Evolutionary conservation across 129 eudicot genomes (phyloP), one percentile per base, ranked within the genome.

Genomic region (Escallonia rubra): DNA sequence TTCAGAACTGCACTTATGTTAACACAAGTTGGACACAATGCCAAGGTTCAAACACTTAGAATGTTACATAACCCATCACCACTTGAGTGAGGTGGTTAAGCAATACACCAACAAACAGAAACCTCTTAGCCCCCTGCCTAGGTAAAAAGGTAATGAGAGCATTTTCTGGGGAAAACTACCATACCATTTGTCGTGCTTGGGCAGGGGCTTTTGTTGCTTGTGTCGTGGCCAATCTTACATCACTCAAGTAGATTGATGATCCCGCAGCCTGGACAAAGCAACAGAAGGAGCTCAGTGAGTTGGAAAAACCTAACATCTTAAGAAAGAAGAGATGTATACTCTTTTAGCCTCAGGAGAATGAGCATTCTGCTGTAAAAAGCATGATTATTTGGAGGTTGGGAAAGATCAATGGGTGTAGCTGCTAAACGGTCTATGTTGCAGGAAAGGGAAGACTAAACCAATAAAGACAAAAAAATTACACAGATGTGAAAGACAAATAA

Each of bases 161-260:
- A 11, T 3, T 45, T 63, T 39, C 48, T 13, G 14, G 59, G 55
- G 45, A 56, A 74, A 53, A 44, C 43, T 38, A 64, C 7, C 39
- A 57, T 82, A 90, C 97, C 90, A 70, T 84, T 78, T 84, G 66
- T 6, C 82, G 87, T 41, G 82, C 82, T 79, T 87, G 95, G 51
- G 91, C 80, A 70, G 92, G 89, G 51, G 87, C 80, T 68, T 78
- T 81, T 57, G 34, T 23, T 23, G 80, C 83, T 77, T 83, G 87
- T 41, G 83, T 79, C 56, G 94, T 76, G 9, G 72, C 58, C 61
- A 69, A 72, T 68, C 96, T 81, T 45, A 71, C 73, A 55, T 69
- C 71, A 59, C 64, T 52, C 60, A 73, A 61, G 45, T 72, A 77
- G 53, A 66, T 53, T 45, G 86, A 57, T 43, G 74, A 67, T 54